Evolutionary conservation across 2,329 filamentous ascomycete species (phyloP).

Genomic region (Penicillium sp.): DNA sequence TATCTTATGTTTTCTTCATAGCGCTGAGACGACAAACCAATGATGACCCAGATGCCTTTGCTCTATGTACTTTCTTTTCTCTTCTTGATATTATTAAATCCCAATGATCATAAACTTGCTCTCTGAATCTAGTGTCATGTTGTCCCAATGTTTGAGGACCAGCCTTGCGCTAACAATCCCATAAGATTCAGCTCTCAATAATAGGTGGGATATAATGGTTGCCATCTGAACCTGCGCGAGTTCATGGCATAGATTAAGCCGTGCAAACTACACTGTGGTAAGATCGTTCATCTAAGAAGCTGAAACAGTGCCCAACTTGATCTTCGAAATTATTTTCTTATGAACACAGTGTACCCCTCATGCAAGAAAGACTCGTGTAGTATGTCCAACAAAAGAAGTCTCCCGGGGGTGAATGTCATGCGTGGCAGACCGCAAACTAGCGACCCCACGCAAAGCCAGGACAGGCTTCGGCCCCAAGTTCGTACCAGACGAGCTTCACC

Average conservation of each 20-base stretch:
- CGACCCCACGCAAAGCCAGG: neutral
- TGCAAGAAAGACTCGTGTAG: neutral
- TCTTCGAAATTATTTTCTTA: neutral
- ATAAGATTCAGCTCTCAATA: no score
- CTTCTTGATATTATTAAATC: neutral
- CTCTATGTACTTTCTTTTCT: neutral
- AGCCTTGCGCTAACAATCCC: no score
- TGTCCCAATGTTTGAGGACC: no score
- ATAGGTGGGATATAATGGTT: no score
- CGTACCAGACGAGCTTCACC: constrained; percentile 9
- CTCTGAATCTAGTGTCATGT: neutral
- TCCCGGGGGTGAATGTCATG: constrained; percentile 7
- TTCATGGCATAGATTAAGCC: no score
- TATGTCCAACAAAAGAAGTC: constrained; percentile 5
- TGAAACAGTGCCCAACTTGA: neutral
- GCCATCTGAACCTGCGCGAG: no score
- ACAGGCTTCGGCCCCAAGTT: neutral
- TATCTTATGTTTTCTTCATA: constrained; percentile 27
- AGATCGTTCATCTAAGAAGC: no score
- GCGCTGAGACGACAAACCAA: constrained; percentile 31
- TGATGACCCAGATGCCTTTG: constrained; percentile 26
- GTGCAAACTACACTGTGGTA: no score
- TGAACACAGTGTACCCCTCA: neutral
- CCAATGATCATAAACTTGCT: neutral
- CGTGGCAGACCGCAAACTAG: neutral